Conservation (phyloP, 805 yeast species). For the Ogataea neopini region DNA sequence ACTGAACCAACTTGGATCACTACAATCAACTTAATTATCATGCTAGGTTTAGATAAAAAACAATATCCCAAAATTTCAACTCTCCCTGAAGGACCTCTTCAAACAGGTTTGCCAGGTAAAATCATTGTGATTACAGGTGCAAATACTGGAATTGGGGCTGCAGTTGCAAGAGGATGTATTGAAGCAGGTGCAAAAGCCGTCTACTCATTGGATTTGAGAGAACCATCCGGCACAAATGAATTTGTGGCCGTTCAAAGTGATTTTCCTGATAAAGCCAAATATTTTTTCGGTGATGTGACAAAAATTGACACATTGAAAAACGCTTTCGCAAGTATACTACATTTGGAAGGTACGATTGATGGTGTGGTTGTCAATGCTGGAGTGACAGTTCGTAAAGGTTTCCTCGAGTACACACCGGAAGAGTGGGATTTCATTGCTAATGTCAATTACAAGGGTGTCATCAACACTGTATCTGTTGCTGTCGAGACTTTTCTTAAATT, state of each 20-base stretch:
- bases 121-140: slow-evolving; percentile 18
- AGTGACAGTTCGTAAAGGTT: slow-evolving; percentile 17
- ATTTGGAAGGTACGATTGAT: slow-evolving; percentile 7
- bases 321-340: slow-evolving; percentile 9
- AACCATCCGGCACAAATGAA: slow-evolving; percentile 15
- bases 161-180: slow-evolving; percentile 14
- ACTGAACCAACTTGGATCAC: not conserved
- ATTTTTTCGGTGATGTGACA: slow-evolving; percentile 14
- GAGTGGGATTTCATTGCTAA: slow-evolving; percentile 16
- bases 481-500: slow-evolving; percentile 11
- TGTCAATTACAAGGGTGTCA: slow-evolving; percentile 15
- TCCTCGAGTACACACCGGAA: slow-evolving; percentile 16
- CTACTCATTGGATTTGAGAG: slow-evolving; percentile 14
- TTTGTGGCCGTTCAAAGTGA: slow-evolving; percentile 12
- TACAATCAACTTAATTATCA: not conserved
- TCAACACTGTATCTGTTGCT: slow-evolving; percentile 14
- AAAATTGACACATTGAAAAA: slow-evolving; percentile 12
- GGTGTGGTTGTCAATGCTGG: slow-evolving; percentile 20
- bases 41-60: slow-evolving; percentile 15
- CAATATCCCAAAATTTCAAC: slow-evolving; percentile 10
- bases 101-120: slow-evolving; percentile 16
- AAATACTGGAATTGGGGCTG: slow-evolving; percentile 19
- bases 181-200: slow-evolving; percentile 17
- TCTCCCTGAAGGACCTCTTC: slow-evolving; percentile 9
- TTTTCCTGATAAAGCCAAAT: slow-evolving; percentile 13